Evolutionary conservation across 257 asterid genomes (phyloP), one percentile per base, ranked within the genome.

Genomic region (Lycium ferocissimum): DNA sequence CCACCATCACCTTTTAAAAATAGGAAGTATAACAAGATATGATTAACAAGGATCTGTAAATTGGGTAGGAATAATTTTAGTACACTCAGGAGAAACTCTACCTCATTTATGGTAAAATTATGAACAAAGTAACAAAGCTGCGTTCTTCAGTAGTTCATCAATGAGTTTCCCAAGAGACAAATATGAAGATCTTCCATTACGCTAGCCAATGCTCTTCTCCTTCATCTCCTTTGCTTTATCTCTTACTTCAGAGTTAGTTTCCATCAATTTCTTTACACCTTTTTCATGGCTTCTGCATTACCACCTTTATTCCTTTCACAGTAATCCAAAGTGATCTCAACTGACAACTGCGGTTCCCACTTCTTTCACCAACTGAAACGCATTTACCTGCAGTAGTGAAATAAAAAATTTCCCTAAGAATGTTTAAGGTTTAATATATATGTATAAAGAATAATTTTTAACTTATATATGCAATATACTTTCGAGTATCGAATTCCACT

Each of bases 351-450:
- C 91, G 72, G 91, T 17, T 9, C 91, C 92, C 61, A 89, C 45
- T 70, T 94, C 97, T 87, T 83, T 87, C 54, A 85, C 95, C 81
- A 94, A 45, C 79, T 90, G 92, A 17, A 94, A 92, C 0, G 97
- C 94, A 14, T 94, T 94, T 83, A 86, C 84, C 62, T 94, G 94
- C 53, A 4, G 45, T 4, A 6, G 45, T 5, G 6, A 40, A 40
- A 26, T 26, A 26, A 26, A 26, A 26, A 26, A 26, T 26, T 26
- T 26, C 33, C 0, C 33, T 26, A 26, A 26, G 1, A 1, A 0
- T 26, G 33, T 40, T 40, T 40, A 40, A 40, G 45, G 45, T 40
- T 4, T 40, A 40, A 1, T 26, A 26, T 26, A 26, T 26, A 26
- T 26, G 33, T 26, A 26, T 26, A 26, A 26, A 26, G 33, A 26